These are phyloP conservation scores for Stentor coeruleus DNA, from an alignment of 73 alveolate genomes.

Conservation along the genomic window DNA sequence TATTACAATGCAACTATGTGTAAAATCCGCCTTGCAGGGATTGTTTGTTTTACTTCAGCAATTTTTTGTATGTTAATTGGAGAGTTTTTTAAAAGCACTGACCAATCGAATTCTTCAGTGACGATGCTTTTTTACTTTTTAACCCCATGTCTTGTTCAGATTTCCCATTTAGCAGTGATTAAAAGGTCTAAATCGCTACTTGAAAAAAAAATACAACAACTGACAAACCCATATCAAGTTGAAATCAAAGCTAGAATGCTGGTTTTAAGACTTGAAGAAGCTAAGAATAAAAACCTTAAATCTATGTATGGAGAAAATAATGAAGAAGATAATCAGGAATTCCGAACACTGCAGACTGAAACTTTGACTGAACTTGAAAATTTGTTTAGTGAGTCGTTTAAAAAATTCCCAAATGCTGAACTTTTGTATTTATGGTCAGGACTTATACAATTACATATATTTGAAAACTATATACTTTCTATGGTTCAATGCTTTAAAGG, in stretches of 20 bases:
- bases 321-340: conserved; percentile 5
- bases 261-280: neutral
- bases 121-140: conserved; percentile 1
- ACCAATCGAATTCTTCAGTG: conserved; percentile 2
- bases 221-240: neutral
- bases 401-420: conserved; percentile 17
- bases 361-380: neutral
- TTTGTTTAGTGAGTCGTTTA: neutral
- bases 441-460: conserved; percentile 2
- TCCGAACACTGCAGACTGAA: neutral
- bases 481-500: neutral
- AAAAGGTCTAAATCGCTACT: neutral
- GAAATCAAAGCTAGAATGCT: conserved; percentile 9
- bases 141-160: neutral
- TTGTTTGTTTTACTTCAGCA: conserved; percentile 4
- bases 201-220: conserved; percentile 3
- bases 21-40: neutral
- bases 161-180: neutral
- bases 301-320: neutral
- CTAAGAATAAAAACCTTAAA: neutral
- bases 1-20: neutral
- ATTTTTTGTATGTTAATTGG: neutral
- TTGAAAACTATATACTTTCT: neutral
- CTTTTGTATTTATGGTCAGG: conserved; percentile 8
- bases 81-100: neutral